A percentile compares a stretch with the other conserved stretches of the same genome.
phyloP scores from a whole-genome alignment of 2,329 filamentous ascomycete genomes.

The Didymella exigua region DNA sequence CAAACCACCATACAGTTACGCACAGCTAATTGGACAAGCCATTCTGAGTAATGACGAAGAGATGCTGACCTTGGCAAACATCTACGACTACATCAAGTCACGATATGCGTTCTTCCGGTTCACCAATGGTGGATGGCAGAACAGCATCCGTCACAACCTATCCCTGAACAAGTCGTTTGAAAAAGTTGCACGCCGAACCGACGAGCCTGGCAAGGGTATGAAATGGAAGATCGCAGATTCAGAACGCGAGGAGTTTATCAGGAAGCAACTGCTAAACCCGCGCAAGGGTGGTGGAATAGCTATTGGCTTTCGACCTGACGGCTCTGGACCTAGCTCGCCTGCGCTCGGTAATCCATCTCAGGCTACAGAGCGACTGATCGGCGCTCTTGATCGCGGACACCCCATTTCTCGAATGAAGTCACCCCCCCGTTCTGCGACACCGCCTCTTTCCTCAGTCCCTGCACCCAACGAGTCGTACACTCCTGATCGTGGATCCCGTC shows the following conservation, averaged over 20 bases:
- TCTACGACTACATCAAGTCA: slow-evolving; percentile 90
- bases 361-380: slow-evolving; percentile 56
- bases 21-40: slow-evolving; percentile 94
- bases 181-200: slow-evolving; percentile 88
- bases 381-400: slow-evolving; percentile 38
- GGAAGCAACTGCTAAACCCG: slow-evolving; percentile 62
- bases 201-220: slow-evolving; percentile 98
- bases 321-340: slow-evolving; percentile 73
- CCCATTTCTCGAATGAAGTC: slow-evolving; percentile 44
- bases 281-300: slow-evolving; percentile 46
- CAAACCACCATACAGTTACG: slow-evolving; percentile 96
- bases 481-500: slow-evolving; percentile 58
- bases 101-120: slow-evolving; percentile 93
- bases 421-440: slow-evolving; percentile 54
- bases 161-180: slow-evolving; percentile 94
- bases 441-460: slow-evolving; percentile 55
- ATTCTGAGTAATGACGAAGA: slow-evolving; percentile 86
- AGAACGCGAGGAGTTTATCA: slow-evolving; percentile 83
- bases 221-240: slow-evolving; percentile 95
- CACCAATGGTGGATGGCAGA: slow-evolving; percentile 91
- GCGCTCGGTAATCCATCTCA: slow-evolving; percentile 57
- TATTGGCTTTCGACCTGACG: slow-evolving; percentile 54
- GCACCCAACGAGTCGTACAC: slow-evolving; percentile 60
- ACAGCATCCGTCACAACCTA: slow-evolving; percentile 95
- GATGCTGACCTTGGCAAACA: slow-evolving; percentile 87